These are phyloP conservation scores for Globisporangium solare DNA, from an alignment of 352 stramenopile genomes.

Conservation along the genomic window DNA sequence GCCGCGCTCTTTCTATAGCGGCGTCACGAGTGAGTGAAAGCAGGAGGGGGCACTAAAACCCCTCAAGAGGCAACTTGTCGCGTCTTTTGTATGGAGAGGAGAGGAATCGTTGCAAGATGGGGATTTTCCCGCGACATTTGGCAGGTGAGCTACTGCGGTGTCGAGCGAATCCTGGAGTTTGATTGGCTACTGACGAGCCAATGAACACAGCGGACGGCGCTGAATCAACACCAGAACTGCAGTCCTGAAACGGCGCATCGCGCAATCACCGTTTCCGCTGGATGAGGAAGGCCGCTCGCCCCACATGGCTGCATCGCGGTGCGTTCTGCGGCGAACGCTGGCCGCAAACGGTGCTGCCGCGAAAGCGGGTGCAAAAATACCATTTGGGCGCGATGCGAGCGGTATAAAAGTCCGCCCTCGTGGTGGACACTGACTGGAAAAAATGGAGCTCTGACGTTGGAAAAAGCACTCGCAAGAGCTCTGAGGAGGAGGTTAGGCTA, in stretches of 20 bases:
- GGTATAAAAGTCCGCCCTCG: no score
- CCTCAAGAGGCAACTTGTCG: no score
- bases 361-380: not conserved
- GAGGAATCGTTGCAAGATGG: not conserved
- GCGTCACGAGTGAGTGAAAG: not conserved
- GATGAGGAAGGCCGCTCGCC: not conserved
- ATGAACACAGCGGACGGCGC: not conserved
- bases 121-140: not conserved
- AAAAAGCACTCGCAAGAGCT: no score
- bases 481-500: no score
- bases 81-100: not conserved
- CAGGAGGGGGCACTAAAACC: no score
- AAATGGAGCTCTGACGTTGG: no score
- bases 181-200: not conserved
- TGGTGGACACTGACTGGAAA: no score
- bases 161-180: not conserved
- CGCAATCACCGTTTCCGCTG: not conserved
- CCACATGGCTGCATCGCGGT: no score
- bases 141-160: not conserved
- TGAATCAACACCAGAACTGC: not conserved
- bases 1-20: not conserved
- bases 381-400: no score
- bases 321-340: no score
- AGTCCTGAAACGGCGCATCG: not conserved
- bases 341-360: not conserved